Percentiles rank a stretch among this genome's conserved stretches.
These are phyloP conservation scores for Mortierella sp. DNA, from an alignment of 371 early-diverging fungal species.

Conservation along the genomic window DNA sequence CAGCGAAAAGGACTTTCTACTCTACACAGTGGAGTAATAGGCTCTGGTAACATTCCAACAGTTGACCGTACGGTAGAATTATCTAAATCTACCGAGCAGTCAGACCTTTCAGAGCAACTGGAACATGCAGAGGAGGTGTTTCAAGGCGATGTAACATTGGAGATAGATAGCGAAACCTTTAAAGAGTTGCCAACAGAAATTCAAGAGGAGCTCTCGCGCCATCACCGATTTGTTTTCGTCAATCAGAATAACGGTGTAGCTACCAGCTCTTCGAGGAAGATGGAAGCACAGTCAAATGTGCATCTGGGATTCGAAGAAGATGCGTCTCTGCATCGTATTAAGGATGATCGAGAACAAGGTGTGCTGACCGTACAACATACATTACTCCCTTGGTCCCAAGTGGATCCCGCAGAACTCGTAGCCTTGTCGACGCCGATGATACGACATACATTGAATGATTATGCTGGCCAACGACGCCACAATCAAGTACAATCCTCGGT, in stretches of 20 bases:
- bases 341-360: background rate
- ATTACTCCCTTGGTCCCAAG: slow-evolving; percentile 68
- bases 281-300: background rate
- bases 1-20: slow-evolving; percentile 16
- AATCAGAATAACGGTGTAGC: background rate
- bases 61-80: background rate
- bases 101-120: too few species aligned
- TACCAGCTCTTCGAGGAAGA: background rate
- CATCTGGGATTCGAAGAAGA: background rate
- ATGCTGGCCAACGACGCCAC: slow-evolving; percentile 32
- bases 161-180: slow-evolving; percentile 36
- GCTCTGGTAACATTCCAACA: background rate
- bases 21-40: background rate
- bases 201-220: slow-evolving; percentile 36
- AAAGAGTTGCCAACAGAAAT: slow-evolving; percentile 44
- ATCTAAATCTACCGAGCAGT: background rate
- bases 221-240: slow-evolving; percentile 22
- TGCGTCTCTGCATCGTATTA: background rate
- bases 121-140: too few species aligned
- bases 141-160: slow-evolving; percentile 8
- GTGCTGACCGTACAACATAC: background rate
- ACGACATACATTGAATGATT: slow-evolving; percentile 58
- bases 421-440: slow-evolving; percentile 61
- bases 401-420: slow-evolving; percentile 60
- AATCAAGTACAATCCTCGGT: background rate